These are phyloP conservation scores for Candida parachauliodes DNA, from an alignment of 805 yeast species.

Conservation along the genomic window DNA sequence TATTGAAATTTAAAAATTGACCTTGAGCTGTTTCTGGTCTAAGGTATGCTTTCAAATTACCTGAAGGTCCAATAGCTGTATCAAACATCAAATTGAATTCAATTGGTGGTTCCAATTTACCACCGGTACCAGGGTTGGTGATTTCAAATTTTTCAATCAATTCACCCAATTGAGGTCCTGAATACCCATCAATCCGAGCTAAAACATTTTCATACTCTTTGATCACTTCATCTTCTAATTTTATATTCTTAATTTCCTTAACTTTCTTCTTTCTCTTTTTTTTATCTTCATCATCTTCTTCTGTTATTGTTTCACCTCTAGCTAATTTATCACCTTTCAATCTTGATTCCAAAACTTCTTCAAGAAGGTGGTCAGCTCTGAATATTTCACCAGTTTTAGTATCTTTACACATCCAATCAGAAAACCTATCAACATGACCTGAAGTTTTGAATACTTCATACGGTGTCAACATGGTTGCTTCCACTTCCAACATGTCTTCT, in stretches of 20 bases:
- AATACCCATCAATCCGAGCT: conserved; percentile 93
- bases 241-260: conserved; percentile 85
- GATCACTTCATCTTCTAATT: conserved; percentile 77
- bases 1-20: conserved; percentile 92
- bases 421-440: conserved; percentile 98
- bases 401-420: conserved; percentile 99
- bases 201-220: conserved; percentile 80
- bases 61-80: conserved; percentile 98
- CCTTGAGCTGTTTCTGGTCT: conserved; percentile 99
- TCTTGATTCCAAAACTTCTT: conserved; percentile 94
- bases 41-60: conserved; percentile 88
- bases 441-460: conserved; percentile 96
- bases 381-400: conserved; percentile 94
- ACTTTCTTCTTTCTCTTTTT: conserved; percentile 83
- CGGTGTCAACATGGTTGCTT: conserved; percentile 97
- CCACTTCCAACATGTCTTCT: conserved; percentile 99
- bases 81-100: conserved; percentile 99
- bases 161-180: conserved; percentile 90
- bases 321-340: conserved; percentile 97
- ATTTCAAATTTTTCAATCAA: conserved; percentile 79
- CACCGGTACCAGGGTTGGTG: conserved; percentile 88
- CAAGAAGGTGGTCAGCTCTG: conserved; percentile 97
- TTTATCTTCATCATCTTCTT: conserved; percentile 58
- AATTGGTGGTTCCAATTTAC: conserved; percentile 79
- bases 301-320: conserved; percentile 65